Conservation (phyloP, 2,329 filamentous ascomycete species). For the Cladosporium phlei region DNA sequence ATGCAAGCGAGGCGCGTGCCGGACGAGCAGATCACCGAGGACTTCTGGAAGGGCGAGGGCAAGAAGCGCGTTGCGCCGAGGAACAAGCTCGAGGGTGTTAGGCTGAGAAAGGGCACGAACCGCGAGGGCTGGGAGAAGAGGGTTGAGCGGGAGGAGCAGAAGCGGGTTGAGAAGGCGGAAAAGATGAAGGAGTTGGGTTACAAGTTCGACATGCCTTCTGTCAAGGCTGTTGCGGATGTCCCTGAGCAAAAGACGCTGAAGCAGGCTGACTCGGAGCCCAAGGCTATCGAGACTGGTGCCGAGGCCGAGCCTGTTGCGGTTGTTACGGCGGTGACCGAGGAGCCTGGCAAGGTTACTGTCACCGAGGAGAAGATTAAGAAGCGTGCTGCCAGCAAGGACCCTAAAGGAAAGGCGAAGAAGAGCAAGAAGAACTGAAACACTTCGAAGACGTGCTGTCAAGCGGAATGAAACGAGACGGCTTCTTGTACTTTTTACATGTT, state of each 20-base stretch:
- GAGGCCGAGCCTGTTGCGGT: slow-evolving; percentile 9
- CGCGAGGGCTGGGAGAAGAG: slow-evolving; percentile 75
- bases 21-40: slow-evolving; percentile 69
- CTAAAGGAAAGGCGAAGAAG: slow-evolving; percentile 29
- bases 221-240: slow-evolving; percentile 58
- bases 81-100: slow-evolving; percentile 76
- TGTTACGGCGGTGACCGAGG: slow-evolving; percentile 15
- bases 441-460: too few relatives aligned
- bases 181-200: slow-evolving; percentile 79
- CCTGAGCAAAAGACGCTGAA: slow-evolving; percentile 44
- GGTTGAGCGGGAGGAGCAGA: slow-evolving; percentile 67
- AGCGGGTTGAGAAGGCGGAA: slow-evolving; percentile 63
- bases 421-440: slow-evolving; percentile 10
- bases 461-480: too few relatives aligned
- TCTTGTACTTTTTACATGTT: slow-evolving; percentile 7
- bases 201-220: slow-evolving; percentile 67
- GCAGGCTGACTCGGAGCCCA: slow-evolving; percentile 29
- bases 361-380: slow-evolving; percentile 34
- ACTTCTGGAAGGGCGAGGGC: slow-evolving; percentile 87
- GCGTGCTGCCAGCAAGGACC: slow-evolving; percentile 30
- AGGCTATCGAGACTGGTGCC: slow-evolving; percentile 28
- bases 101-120: slow-evolving; percentile 67
- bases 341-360: slow-evolving; percentile 16
- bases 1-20: slow-evolving; percentile 80
- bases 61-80: slow-evolving; percentile 79